Conservation (phyloP, 129 eudicot genomes). For the Pseudognaphalium luteoalbum region DNA sequence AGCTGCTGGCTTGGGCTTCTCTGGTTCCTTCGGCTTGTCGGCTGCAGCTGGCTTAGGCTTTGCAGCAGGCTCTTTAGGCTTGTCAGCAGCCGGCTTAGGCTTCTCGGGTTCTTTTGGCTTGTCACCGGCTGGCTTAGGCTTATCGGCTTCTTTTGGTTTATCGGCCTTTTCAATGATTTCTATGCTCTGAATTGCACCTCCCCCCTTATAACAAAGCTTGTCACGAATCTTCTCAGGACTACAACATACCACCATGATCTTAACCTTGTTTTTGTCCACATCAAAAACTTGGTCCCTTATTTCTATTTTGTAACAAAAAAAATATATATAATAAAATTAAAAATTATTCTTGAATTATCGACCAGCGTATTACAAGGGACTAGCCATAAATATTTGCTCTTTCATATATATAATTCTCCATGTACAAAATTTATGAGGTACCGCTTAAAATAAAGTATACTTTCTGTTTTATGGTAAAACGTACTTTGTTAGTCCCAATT, state of each 20-base stretch:
- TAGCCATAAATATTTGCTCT: too few species aligned
- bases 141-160: conserved; percentile 28
- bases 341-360: neutral
- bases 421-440: neutral
- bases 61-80: conserved; percentile 16
- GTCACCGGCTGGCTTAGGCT: conserved; percentile 16
- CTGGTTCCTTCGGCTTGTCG: conserved; percentile 25
- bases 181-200: conserved; percentile 48
- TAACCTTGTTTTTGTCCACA: conserved; percentile 55
- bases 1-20: conserved; percentile 26
- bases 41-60: conserved; percentile 21
- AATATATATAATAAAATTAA: neutral
- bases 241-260: conserved; percentile 58
- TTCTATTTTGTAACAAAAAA: conserved; percentile 29
- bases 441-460: neutral
- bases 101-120: conserved; percentile 25
- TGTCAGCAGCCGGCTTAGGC: conserved; percentile 26
- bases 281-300: conserved; percentile 55
- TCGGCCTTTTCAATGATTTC: conserved; percentile 45
- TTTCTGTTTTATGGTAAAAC: too few species aligned
- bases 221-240: conserved; percentile 56
- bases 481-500: too few species aligned
- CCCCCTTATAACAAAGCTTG: conserved; percentile 54
- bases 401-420: neutral
- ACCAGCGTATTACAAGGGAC: neutral